phyloP scores from a whole-genome alignment of 495 filamentous ascomycete genomes.

The Terfezia claveryi region DNA sequence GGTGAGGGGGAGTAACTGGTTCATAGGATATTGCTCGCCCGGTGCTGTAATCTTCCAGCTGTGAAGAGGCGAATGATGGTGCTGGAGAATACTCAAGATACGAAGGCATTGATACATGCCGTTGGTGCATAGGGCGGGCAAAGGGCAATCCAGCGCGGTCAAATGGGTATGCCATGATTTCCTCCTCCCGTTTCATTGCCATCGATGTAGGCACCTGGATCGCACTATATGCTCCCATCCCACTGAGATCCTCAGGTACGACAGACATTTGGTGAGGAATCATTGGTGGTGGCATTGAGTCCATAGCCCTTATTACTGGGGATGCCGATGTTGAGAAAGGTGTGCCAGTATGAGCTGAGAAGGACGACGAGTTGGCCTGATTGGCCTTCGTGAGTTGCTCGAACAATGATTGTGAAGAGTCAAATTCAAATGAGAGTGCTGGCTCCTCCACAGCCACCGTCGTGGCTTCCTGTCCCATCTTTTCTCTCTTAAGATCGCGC shows the following conservation, averaged over 20 bases:
- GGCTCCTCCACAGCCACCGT: constrained; percentile 92
- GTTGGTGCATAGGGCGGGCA: constrained; percentile 40
- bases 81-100: constrained; percentile 97
- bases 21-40: constrained; percentile 77
- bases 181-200: constrained; percentile 18
- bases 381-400: constrained; percentile 99
- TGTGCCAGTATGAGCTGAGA: constrained; percentile 56
- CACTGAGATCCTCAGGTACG: constrained; percentile 56
- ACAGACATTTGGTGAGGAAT: constrained; percentile 51
- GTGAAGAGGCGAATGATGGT: constrained; percentile 89
- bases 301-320: constrained; percentile 73
- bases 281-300: constrained; percentile 50
- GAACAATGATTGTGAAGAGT: constrained; percentile 95
- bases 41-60: constrained; percentile 92
- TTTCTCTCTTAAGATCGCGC: constrained; percentile 92
- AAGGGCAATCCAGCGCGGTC: constrained; percentile 16
- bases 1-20: constrained; percentile 86
- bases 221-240: constrained; percentile 49
- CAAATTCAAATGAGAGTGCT: constrained; percentile 92
- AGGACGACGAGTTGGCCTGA: constrained; percentile 91
- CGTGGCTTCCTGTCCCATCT: constrained; percentile 96
- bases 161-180: constrained; percentile 11
- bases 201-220: constrained; percentile 28
- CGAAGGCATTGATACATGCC: constrained; percentile 89
- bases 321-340: constrained; percentile 35